A percentile compares a stretch with the other conserved stretches of the same genome.
Evolutionary conservation across 345 rosid species (phyloP).

Genomic region (Erysimum cheiranthoides): DNA sequence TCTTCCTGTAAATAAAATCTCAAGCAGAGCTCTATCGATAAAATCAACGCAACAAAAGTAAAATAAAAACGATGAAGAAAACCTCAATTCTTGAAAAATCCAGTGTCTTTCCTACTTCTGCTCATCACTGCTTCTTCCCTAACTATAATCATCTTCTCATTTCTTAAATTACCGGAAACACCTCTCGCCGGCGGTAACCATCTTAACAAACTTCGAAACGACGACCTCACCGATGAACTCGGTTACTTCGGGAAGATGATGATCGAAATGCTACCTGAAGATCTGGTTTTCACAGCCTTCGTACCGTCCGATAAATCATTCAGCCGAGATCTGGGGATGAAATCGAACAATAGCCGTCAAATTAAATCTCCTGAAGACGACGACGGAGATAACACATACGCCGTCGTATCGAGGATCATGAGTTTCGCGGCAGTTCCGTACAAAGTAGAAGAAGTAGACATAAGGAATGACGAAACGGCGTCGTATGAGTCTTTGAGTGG

Average conservation of each 20-base stretch:
- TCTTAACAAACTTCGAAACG: constrained; percentile 1
- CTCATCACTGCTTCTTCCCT: constrained; percentile 59
- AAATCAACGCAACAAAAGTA: constrained; percentile 11
- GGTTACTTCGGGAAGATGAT: constrained; percentile 77
- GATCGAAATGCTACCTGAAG: constrained; percentile 78
- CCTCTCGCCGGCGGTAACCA: constrained; percentile 35
- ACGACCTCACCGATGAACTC: constrained; percentile 35
- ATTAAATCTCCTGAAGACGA: constrained; percentile 39
- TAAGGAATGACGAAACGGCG: constrained; percentile 48
- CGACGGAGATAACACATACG: constrained; percentile 59
- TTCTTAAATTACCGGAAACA: constrained; percentile 64
- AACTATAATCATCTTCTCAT: constrained; percentile 48
- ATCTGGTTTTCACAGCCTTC: constrained; percentile 80
- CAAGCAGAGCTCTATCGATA: not conserved
- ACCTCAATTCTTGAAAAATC: constrained; percentile 43
- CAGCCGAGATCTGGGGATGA: constrained; percentile 61
- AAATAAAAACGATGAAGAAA: constrained; percentile 54
- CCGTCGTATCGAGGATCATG: constrained; percentile 66
- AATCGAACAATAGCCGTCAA: constrained; percentile 31
- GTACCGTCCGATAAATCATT: constrained; percentile 72
- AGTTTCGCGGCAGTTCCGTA: constrained; percentile 79
- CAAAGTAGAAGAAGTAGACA: constrained; percentile 41
- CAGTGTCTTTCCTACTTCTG: constrained; percentile 50
- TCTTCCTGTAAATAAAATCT: not conserved
- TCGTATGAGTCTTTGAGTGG: constrained; percentile 76